These are phyloP conservation scores for Amanita pallidorosea DNA, from an alignment of 768 basidiomycete genomes.

Conservation along the genomic window DNA sequence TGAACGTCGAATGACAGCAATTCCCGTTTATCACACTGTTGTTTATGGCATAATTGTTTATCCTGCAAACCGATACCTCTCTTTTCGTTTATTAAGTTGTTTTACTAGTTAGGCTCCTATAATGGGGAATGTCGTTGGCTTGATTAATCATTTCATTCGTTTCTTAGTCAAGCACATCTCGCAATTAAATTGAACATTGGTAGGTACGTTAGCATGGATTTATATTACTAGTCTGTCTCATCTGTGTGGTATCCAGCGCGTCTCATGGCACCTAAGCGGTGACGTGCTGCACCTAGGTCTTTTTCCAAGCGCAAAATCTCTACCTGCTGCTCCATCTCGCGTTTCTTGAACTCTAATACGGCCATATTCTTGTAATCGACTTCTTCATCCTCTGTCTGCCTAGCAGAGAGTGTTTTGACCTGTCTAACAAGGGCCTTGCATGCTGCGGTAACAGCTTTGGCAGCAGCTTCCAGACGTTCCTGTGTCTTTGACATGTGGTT, in stretches of 20 bases:
- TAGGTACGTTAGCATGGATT: not conserved
- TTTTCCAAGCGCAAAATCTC: slow-evolving; percentile 95
- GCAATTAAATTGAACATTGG: not conserved
- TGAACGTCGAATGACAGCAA: slow-evolving; percentile 9
- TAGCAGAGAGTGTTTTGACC: slow-evolving; percentile 89
- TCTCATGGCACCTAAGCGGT: slow-evolving; percentile 75
- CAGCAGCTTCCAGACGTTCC: slow-evolving; percentile 89
- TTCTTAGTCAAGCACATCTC: not conserved
- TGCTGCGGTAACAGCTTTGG: slow-evolving; percentile 95
- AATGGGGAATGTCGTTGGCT: slow-evolving; percentile 2
- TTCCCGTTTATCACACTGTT: slow-evolving; percentile 10
- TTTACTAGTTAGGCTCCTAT: slow-evolving; percentile 4
- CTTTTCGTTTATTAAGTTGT: not conserved
- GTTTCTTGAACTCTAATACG: slow-evolving; percentile 88
- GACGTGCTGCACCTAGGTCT: slow-evolving; percentile 81
- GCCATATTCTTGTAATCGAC: slow-evolving; percentile 89
- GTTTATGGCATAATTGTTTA: slow-evolving; percentile 1
- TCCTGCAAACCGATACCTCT: not conserved
- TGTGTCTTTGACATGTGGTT: slow-evolving; percentile 99
- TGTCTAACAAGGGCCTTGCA: slow-evolving; percentile 94
- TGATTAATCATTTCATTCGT: slow-evolving; percentile 1
- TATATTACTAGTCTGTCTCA: slow-evolving; percentile 49
- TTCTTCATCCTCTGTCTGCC: slow-evolving; percentile 72
- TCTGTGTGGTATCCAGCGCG: slow-evolving; percentile 85
- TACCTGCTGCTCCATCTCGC: slow-evolving; percentile 99